Conservation (phyloP, 1,139 yeast species). For the Pichiaceae sp. region DNA sequence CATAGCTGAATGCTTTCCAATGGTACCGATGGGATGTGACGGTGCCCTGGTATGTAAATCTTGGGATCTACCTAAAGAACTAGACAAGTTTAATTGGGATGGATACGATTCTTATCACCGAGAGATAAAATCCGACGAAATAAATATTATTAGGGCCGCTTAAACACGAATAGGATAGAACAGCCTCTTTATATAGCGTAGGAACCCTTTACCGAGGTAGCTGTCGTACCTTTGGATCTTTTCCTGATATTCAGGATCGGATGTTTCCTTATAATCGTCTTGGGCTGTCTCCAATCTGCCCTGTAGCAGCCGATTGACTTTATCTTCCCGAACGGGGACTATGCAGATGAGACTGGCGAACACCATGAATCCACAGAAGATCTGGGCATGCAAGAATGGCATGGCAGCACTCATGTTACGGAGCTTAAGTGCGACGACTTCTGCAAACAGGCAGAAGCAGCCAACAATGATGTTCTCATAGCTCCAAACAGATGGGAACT, state of each 20-base stretch:
- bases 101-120: no score
- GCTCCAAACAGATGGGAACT: conserved; percentile 4
- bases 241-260: conserved; percentile 1
- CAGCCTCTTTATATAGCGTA: conserved; percentile 22
- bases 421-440: conserved; percentile 3
- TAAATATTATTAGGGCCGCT: no score
- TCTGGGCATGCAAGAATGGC: conserved; percentile 3
- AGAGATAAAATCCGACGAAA: no score
- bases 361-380: conserved; percentile 3
- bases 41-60: no score
- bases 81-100: no score
- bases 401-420: not conserved
- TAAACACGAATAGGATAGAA: conserved; percentile 23
- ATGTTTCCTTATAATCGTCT: conserved; percentile 3
- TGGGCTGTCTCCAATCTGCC: conserved; percentile 5
- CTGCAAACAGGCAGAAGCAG: conserved; percentile 3
- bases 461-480: conserved; percentile 4
- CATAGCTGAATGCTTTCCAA: no score
- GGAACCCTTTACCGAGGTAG: conserved; percentile 15
- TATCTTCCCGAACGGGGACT: conserved; percentile 2
- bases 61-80: no score
- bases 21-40: no score
- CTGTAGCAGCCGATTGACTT: conserved; percentile 21
- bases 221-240: conserved; percentile 14
- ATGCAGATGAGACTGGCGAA: conserved; percentile 1